phyloP scores from a whole-genome alignment of 2,329 filamentous ascomycete species.

The Diplodia scrobiculata region DNA sequence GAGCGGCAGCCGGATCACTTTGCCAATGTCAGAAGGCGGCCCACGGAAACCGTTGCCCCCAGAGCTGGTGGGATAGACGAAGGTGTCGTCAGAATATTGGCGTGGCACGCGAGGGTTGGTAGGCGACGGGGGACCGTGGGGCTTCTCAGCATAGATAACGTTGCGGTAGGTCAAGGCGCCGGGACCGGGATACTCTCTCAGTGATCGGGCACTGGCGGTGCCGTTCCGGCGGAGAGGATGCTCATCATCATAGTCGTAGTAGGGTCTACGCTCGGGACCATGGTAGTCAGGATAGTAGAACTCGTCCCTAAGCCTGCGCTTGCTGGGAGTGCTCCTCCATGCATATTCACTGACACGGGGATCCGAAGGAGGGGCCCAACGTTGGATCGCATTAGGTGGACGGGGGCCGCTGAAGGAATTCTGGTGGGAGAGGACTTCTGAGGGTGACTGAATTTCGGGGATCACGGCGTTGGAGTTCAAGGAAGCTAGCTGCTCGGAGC shows the following conservation, averaged over 20 bases:
- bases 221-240: conserved; percentile 12
- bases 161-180: conserved; percentile 8
- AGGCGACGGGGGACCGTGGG: conserved; percentile 6
- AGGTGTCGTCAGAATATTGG: conserved; percentile 17
- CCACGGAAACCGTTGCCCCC: conserved; percentile 9
- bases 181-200: conserved; percentile 7
- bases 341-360: conserved; percentile 9
- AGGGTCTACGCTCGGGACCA: conserved; percentile 6
- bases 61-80: background rate
- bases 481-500: conserved; percentile 14
- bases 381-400: conserved; percentile 7
- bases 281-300: conserved; percentile 19
- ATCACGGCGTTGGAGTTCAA: background rate
- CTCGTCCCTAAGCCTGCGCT: conserved; percentile 18
- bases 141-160: background rate
- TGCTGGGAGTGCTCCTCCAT: conserved; percentile 21
- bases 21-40: conserved; percentile 4
- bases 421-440: conserved; percentile 23
- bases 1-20: conserved; percentile 42
- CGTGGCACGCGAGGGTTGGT: background rate
- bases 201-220: background rate
- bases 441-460: conserved; percentile 23
- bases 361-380: conserved; percentile 15
- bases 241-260: conserved; percentile 24
- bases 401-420: conserved; percentile 9